These are phyloP conservation scores for Plenodomus tracheiphilus DNA, from an alignment of 2,329 filamentous ascomycete species.

Conservation along the genomic window DNA sequence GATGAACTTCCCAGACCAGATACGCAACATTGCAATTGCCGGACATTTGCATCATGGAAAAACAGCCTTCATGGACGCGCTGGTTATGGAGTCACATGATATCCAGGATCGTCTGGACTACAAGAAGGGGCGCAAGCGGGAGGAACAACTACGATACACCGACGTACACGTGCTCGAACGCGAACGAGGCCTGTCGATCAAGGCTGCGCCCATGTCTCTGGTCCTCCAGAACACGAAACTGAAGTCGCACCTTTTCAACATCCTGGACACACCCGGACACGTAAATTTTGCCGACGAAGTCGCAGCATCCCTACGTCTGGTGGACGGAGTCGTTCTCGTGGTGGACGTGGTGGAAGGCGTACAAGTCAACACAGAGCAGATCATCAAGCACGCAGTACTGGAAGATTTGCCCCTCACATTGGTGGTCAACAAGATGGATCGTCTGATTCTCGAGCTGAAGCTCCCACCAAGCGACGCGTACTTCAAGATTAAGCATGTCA, in stretches of 20 bases:
- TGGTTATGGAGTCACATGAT: slow-evolving; percentile 93
- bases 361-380: slow-evolving; percentile 95
- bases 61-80: slow-evolving; percentile 97
- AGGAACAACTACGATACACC: slow-evolving; percentile 93
- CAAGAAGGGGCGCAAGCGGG: slow-evolving; percentile 76
- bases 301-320: slow-evolving; percentile 80
- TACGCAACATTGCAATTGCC: slow-evolving; percentile 86
- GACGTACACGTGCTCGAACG: slow-evolving; percentile 88
- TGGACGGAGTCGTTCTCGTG: slow-evolving; percentile 88
- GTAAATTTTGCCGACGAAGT: slow-evolving; percentile 99
- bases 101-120: slow-evolving; percentile 77
- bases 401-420: slow-evolving; percentile 87
- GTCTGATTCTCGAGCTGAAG: slow-evolving; percentile 90
- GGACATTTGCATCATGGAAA: slow-evolving; percentile 97
- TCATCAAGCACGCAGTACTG: slow-evolving; percentile 92
- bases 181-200: slow-evolving; percentile 87
- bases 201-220: slow-evolving; percentile 91
- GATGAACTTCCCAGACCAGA: slow-evolving; percentile 94
- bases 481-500: slow-evolving; percentile 98
- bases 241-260: slow-evolving; percentile 93
- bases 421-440: slow-evolving; percentile 96
- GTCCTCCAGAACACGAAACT: slow-evolving; percentile 85
- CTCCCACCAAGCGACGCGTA: slow-evolving; percentile 94
- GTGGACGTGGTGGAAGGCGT: slow-evolving; percentile 98
- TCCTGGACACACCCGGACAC: slow-evolving; percentile 94